A percentile compares a stretch with the other conserved stretches of the same genome.
Conservation (phyloP, 257 asterid species). For the Solanum neorickii region DNA sequence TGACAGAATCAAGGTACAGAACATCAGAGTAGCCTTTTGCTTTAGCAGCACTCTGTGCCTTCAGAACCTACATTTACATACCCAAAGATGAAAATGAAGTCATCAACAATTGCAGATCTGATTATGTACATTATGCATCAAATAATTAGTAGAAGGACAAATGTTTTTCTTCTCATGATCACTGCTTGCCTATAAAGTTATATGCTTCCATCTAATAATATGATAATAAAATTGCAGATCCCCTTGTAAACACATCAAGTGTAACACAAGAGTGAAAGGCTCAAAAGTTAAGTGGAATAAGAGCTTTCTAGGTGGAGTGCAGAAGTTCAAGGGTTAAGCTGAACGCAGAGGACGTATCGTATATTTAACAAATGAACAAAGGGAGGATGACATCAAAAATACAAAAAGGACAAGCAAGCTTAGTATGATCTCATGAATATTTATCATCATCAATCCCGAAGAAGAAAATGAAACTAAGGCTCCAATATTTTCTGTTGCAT, state of each 20-base stretch:
- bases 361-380: not conserved
- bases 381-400: not conserved
- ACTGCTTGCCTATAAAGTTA: not conserved
- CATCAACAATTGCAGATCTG: not conserved
- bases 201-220: not conserved
- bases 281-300: not conserved
- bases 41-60: constrained; percentile 91
- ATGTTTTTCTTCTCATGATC: not conserved
- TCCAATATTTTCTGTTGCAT: not conserved
- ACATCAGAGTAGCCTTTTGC: constrained; percentile 93
- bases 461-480: not conserved
- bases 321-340: not conserved
- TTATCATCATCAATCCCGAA: not conserved
- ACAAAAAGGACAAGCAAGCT: not conserved
- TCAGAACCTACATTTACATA: constrained; percentile 44
- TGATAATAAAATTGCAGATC: not conserved
- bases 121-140: not conserved
- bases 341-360: not conserved
- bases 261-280: not conserved
- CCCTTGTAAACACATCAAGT: not conserved
- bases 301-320: not conserved
- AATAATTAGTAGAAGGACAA: not conserved
- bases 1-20: constrained; percentile 65
- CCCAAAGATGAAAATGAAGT: not conserved
- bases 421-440: not conserved